Evolutionary conservation across 1,139 yeast genomes (phyloP), one percentile per base, ranked within the genome.

Genomic region (Hyphopichia wangnamkhiaoensis): DNA sequence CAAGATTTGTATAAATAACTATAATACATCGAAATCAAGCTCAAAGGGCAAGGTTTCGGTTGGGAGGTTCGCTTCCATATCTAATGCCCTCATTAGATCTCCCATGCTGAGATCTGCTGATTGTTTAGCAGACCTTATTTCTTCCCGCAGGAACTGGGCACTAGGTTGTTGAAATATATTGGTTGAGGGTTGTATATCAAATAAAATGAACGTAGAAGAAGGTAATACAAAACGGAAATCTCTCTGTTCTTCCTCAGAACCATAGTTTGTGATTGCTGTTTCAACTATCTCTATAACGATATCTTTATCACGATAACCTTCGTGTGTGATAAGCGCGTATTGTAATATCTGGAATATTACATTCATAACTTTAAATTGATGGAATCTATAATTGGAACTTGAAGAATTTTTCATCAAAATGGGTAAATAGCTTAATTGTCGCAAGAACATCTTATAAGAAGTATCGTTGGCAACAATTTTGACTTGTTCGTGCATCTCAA

Each of bases 271-370:
- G 20, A 50, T 39, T 34, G 44, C 54, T n/a, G 39, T 40, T 2
- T 41, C 39, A 2, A 54, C 46, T 9, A 50, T 45, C 3, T 46
- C 49, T 12, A 37, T 31, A 1, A 58, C 34, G 15, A 41, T 35
- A n/a, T 33, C 37, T 29, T 48, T 50, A 35, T 71, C 76, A 31
- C 53, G 57, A 43, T 57, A 71, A 1, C 76, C 76, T 27, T 68
- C 67, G 43, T 56, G 65, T 2, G 59, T 27, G 12, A 43, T 42
- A 35, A 34, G 50, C 1, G 58, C 45, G 16, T 46, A 39, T 5
- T 32, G 35, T 12, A 58, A 40, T 2, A 64, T 49, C 5, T 33
- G 21, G 35, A 44, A 45, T 2, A 49, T 45, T n/a, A 43, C 41
- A 12, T 42, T 34, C 13, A 53, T 33, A 5, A 58, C 33, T 12